These are phyloP conservation scores for Hypoxylon sp. DNA, from an alignment of 2,329 filamentous ascomycete genomes.

Conservation along the genomic window DNA sequence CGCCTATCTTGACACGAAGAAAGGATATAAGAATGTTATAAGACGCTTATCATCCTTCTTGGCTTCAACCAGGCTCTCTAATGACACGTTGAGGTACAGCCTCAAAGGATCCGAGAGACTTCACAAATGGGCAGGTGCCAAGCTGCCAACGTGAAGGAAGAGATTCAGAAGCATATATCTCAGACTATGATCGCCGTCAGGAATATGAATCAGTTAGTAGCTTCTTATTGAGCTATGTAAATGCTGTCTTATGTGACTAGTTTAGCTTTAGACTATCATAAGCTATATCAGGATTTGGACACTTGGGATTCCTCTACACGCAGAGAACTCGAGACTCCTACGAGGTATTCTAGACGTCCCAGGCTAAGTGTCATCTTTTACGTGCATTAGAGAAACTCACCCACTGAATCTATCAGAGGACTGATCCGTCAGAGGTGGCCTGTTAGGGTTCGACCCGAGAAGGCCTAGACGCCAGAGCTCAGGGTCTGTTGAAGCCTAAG, in stretches of 20 bases:
- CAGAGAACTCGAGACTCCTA: not conserved
- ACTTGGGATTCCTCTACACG: not conserved
- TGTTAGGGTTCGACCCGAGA: no score
- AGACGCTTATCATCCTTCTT: not conserved
- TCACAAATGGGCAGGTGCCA: slow-evolving; percentile 6
- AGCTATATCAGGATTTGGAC: not conserved
- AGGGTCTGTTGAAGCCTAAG: no score
- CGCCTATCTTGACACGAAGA: not conserved
- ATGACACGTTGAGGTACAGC: slow-evolving; percentile 4
- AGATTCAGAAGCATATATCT: slow-evolving; percentile 8
- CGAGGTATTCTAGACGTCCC: no score
- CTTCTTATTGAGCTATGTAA: slow-evolving; percentile 2
- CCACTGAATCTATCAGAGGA: no score
- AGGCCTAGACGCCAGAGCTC: no score
- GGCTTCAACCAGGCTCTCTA: not conserved
- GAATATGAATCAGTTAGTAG: not conserved
- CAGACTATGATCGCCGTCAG: not conserved
- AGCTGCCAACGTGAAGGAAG: slow-evolving; percentile 3
- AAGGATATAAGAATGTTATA: not conserved
- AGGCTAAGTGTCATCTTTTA: not conserved
- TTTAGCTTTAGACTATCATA: not conserved
- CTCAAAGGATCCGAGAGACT: slow-evolving; percentile 6
- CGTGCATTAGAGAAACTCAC: no score
- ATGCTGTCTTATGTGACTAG: not conserved
- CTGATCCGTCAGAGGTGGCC: no score